These are phyloP conservation scores for Raddia distichophylla DNA, from an alignment of 176 grass and related monocot species.

Conservation along the genomic window DNA sequence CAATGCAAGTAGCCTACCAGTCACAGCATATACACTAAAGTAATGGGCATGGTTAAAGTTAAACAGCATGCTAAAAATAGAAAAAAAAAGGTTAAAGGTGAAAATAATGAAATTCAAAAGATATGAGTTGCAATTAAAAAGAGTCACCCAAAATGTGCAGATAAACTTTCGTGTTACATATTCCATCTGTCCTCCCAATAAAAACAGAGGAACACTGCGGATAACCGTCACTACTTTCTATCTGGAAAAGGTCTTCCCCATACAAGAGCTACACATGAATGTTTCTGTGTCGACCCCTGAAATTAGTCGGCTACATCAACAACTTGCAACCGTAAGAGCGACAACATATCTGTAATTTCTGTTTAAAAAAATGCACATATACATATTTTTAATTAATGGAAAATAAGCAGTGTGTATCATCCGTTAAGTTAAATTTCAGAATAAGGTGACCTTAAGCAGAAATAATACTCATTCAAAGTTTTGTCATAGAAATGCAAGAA, in stretches of 20 bases:
- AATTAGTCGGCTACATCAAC: constrained; percentile 12
- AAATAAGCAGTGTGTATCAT: neutral
- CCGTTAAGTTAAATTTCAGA: neutral
- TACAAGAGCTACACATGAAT: constrained; percentile 6
- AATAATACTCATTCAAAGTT: neutral
- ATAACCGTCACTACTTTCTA: constrained; percentile 42
- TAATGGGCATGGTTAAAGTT: constrained; percentile 7
- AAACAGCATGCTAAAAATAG: neutral
- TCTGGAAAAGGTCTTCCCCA: neutral
- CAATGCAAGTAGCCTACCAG: neutral
- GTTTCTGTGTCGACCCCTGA: neutral
- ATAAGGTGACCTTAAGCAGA: neutral
- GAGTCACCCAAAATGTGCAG: constrained; percentile 31
- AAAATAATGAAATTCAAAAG: constrained; percentile 7
- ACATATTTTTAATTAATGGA: neutral
- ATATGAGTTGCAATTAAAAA: constrained; percentile 20
- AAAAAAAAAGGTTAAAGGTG: neutral
- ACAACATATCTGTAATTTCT: constrained; percentile 4
- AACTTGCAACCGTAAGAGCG: constrained; percentile 5
- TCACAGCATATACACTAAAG: neutral
- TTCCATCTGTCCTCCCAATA: constrained; percentile 11
- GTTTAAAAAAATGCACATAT: neutral
- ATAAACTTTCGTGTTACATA: constrained; percentile 16
- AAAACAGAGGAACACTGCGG: constrained; percentile 20
- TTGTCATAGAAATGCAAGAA: neutral